Base-by-base conservation (phyloP, 2,329 filamentous ascomycete species). In the Xylaria sp. region DNA sequence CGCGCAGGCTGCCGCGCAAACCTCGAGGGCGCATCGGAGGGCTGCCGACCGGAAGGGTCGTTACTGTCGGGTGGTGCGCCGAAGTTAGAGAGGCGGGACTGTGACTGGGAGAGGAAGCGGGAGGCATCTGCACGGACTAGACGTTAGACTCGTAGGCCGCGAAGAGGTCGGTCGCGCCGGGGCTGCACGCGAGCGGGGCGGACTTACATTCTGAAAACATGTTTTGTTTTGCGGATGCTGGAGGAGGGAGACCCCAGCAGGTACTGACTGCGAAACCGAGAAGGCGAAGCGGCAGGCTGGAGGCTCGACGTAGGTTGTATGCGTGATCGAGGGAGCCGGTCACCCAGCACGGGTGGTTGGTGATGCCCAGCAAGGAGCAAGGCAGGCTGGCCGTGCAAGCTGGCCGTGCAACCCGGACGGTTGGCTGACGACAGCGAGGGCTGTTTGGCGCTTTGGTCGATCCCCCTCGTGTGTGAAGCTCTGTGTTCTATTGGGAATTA, bases 21-120 rank as follows among this genome's bases (percentile, higher is more conserved):
- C 33, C 73, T 68, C 37, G 68, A 68, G 19, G 71, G 44, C 0
- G 65, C 61, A 17, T 61, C 76, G 67, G 47, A 73, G 1, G 73
- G 66, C 46, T 76, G 76, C 51, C 77, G 75, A 38, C 65, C 67
- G 21, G 75, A 66, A 52, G 73, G 56, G 17, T 77, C 73, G 56
- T 77, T 79, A 65, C 79, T 74, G 58, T 86, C 86, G 62, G 85
- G 78, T 74, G 90, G 86, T 78, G 81, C 85, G 54, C 55, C 58
- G 25, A 93, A 87, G 75, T 81, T 87, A 68, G 90, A 92, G 72
- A 98, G 83, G 66, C 92, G 90, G 64, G 93, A 96, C 82, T 97
- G 93, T 68, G 93, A 97, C 85, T 98, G 95, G 64, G 93, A 92
- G 71, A 99, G 87, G 77, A 99, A 99, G 70, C 90, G 90, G 69